Evolutionary conservation across 495 filamentous ascomycete genomes (phyloP).

Genomic region (Penicillium nucicola): DNA sequence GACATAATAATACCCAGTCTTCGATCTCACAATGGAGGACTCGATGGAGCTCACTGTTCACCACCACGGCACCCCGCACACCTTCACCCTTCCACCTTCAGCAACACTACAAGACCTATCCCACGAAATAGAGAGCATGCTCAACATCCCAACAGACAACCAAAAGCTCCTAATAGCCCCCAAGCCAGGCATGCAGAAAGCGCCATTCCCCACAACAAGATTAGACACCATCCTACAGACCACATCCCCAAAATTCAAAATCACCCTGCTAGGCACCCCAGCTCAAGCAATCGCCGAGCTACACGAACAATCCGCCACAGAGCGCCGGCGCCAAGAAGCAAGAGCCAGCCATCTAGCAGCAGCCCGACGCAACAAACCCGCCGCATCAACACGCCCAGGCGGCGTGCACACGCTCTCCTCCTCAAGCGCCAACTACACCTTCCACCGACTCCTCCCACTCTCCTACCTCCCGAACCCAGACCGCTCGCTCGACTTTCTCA

Average conservation of each 20-base stretch:
- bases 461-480: slow-evolving; percentile 72
- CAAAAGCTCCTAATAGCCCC: slow-evolving; percentile 75
- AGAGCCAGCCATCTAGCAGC: slow-evolving; percentile 35
- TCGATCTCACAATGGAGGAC: slow-evolving; percentile 7
- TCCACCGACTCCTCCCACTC: slow-evolving; percentile 73
- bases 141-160: slow-evolving; percentile 63
- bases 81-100: slow-evolving; percentile 61
- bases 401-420: slow-evolving; percentile 43
- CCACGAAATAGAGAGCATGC: slow-evolving; percentile 42
- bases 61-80: slow-evolving; percentile 68
- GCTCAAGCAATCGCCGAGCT: slow-evolving; percentile 35
- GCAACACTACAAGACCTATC: slow-evolving; percentile 73
- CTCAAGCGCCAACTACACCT: slow-evolving; percentile 66
- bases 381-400: slow-evolving; percentile 33
- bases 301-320: slow-evolving; percentile 36
- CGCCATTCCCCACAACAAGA: slow-evolving; percentile 51
- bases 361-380: slow-evolving; percentile 24
- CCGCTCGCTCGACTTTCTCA: slow-evolving; percentile 67
- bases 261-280: slow-evolving; percentile 41
- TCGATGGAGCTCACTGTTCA: slow-evolving; percentile 47
- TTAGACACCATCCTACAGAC: slow-evolving; percentile 34
- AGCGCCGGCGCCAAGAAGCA: slow-evolving; percentile 35
- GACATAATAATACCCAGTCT: not conserved
- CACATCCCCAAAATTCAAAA: slow-evolving; percentile 46
- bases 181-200: slow-evolving; percentile 64